Base-by-base conservation (phyloP, 192 early-diverging fungal genomes). In the Entomortierella chlamydospora region DNA sequence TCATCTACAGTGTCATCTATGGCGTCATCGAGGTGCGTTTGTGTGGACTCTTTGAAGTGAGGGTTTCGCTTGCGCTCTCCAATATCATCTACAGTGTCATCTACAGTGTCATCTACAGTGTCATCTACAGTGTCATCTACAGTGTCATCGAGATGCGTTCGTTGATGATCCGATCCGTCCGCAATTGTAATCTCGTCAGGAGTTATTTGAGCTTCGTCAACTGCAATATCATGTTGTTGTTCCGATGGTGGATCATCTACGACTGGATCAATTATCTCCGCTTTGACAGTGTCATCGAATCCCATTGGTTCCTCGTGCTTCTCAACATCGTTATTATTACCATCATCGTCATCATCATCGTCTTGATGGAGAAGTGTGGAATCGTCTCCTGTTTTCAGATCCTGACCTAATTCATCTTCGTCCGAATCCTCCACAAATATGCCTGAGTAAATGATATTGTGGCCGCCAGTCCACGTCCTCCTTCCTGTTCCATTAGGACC, bases 371-470 rank as follows among this genome's bases (percentile, higher is more conserved):
- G 6, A 34, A 17, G 26, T n/a, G 17, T 23, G 23, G 9, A 6
- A 30, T 30, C 47, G 5, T 52, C 65, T 22, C 37, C 60, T 11
- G 8, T 50, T 2, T 26, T 53, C 4, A 33, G 30, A 13, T 28
- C 60, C 2, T 28, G 47, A 4, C 51, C 54, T 4, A 29, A 20
- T 2, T 55, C 66, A 31, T 55, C 56, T 1, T 78, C 76, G 37
- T 70, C 76, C 7, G 76, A 79, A n/a, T 64, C 68, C 11, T 79
- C 76, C 10, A 70, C 62, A 47, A 79, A 64, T 31, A 79, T 79
- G 7, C 76, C 76, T 12, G 76, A 79, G 33, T 79, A 79, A n/a
- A 79, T 79, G 52, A 79, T 79, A 51, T 68, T 79, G 33, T 70
- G 76, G 6, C 76, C 76, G 31, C 76, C 68, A 7, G 76, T 79